phyloP scores from a whole-genome alignment of 2,329 filamentous ascomycete genomes.

The Hypoxylon sp. region DNA sequence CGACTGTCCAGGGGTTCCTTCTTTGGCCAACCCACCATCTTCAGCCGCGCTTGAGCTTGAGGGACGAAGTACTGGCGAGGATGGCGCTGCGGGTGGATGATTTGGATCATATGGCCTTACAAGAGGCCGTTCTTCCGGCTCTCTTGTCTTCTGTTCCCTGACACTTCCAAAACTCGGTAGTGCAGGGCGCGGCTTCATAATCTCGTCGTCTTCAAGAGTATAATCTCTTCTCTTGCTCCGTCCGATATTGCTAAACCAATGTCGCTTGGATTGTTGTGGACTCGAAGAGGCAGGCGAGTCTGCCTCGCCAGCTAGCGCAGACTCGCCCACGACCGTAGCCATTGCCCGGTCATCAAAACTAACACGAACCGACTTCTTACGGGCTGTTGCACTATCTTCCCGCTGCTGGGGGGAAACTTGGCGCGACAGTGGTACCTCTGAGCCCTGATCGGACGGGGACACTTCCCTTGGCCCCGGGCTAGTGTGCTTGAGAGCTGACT shows the following conservation, averaged over 20 bases:
- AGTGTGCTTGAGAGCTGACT: slow-evolving; percentile 76
- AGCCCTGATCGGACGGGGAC: slow-evolving; percentile 60
- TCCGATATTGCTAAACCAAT: slow-evolving; percentile 61
- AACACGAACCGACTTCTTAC: slow-evolving; percentile 74
- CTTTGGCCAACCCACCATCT: slow-evolving; percentile 43
- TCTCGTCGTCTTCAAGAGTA: slow-evolving; percentile 66
- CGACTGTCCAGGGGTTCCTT: slow-evolving; percentile 58
- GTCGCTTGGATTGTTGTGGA: slow-evolving; percentile 53
- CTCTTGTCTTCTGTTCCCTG: slow-evolving; percentile 65
- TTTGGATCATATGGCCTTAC: slow-evolving; percentile 60
- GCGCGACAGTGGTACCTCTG: slow-evolving; percentile 52
- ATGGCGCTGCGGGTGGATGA: slow-evolving; percentile 40
- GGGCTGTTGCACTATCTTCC: slow-evolving; percentile 51
- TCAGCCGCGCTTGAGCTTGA: slow-evolving; percentile 37
- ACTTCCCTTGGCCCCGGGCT: slow-evolving; percentile 60
- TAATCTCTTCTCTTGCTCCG: slow-evolving; percentile 61
- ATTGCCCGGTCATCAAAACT: slow-evolving; percentile 78
- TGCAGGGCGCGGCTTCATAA: slow-evolving; percentile 77
- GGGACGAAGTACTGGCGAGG: slow-evolving; percentile 41
- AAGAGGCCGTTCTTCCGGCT: slow-evolving; percentile 63
- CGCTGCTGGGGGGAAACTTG: slow-evolving; percentile 39
- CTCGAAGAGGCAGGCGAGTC: slow-evolving; percentile 52
- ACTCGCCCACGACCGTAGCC: slow-evolving; percentile 60
- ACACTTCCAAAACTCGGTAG: slow-evolving; percentile 80
- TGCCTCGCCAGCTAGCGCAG: slow-evolving; percentile 48